Evolutionary conservation across 768 basidiomycete species (phyloP).

Genomic region (Phaeotremella fagi): DNA sequence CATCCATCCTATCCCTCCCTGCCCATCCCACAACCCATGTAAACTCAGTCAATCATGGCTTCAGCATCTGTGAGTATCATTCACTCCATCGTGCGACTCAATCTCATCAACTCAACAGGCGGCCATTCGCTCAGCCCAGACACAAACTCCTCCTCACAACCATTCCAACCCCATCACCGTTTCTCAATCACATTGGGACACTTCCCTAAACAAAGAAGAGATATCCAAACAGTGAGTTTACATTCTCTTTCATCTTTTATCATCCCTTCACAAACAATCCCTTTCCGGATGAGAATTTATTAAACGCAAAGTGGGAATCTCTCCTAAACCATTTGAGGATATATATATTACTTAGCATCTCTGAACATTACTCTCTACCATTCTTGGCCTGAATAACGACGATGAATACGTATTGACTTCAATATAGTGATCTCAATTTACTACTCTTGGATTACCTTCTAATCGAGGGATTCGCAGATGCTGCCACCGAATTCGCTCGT

Average conservation of each 20-base stretch:
- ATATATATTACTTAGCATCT: constrained; percentile 78
- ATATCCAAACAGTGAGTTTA: constrained; percentile 81
- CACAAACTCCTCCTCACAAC: neutral
- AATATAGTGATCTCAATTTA: constrained; percentile 77
- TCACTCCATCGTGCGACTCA: neutral
- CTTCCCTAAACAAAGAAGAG: constrained; percentile 71
- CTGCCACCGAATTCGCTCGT: constrained; percentile 87
- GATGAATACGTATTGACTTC: too few relatives aligned
- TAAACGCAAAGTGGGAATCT: constrained; percentile 90
- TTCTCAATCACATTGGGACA: constrained; percentile 58
- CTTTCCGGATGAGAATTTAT: constrained; percentile 58
- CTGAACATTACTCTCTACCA: constrained; percentile 44
- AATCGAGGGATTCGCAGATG: constrained; percentile 93
- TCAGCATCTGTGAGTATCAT: constrained; percentile 7
- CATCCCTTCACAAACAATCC: neutral
- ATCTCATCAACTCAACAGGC: too few relatives aligned
- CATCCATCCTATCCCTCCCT: constrained; percentile 1
- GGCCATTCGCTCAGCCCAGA: neutral
- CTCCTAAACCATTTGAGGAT: constrained; percentile 68
- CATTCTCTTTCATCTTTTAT: neutral
- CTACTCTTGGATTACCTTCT: constrained; percentile 97
- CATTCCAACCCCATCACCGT: neutral
- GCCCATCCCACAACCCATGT: constrained; percentile 9
- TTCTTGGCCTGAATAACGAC: too few relatives aligned
- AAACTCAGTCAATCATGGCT: constrained; percentile 2